Evolutionary conservation across 2,329 filamentous ascomycete genomes (phyloP), one percentile per base, ranked within the genome.

Genomic region (Colletotrichum sublineola): DNA sequence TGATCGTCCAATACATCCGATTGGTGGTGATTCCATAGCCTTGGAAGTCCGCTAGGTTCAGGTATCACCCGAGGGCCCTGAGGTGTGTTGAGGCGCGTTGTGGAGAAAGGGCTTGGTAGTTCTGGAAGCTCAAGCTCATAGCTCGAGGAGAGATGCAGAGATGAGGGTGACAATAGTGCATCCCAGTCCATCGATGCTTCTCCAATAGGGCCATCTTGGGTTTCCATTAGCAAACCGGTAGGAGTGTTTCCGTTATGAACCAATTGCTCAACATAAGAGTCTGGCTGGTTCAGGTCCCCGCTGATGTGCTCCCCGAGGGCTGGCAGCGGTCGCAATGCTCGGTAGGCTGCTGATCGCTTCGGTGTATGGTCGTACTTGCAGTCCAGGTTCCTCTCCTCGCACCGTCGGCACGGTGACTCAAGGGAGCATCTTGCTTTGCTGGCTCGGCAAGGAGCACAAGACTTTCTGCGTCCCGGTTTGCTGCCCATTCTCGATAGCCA

Each of bases 401-500:
- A 78, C 38, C 77, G 75, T 11, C 68, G 67, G 55, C 77, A 79
- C 2, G 74, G 65, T 0, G 36, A 57, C 14, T 74, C 76, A 15
- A 78, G 77, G 14, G 74, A 77, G 57, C 78, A 79, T 56, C 75
- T 75, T 9, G 77, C 66, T 58, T 78, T 79, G 15, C 77, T 76
- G 18, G 57, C 24, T n/a, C 77, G 73, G 64, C 77, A 79, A 31
- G 67, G 70, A 42, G 65, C 31, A 68, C 78, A 79, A 1, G 78
- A 74, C 61, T 77, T 79, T 56, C 75, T 74, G 3, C 69, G 63
- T 1, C 64, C 38, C 1, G 46, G 9, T n/a, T 62, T 29, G 11
- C 5, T 24, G 12, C 20, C 24, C 42, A 57, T 44, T 24, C 5
- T 24, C 3, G 31, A 50, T 36, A 5, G 9, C 14, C 44, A 38